Evolutionary conservation across 73 alveolate genomes (phyloP), one percentile per base, ranked within the genome.

Genomic region (Breviolum minutum): DNA sequence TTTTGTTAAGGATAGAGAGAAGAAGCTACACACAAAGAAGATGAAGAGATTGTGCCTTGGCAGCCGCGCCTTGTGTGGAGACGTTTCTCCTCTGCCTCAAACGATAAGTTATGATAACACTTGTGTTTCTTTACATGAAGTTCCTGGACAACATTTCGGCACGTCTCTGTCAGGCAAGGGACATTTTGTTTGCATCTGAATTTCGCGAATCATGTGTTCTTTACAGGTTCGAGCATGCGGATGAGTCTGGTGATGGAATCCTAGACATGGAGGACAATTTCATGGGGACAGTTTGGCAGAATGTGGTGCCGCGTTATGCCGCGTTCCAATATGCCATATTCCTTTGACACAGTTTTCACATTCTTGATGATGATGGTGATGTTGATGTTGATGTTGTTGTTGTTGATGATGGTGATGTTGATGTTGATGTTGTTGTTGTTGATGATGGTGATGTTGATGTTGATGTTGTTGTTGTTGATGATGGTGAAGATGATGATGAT

Each of bases 201-300:
- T 40, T 40, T 40, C 54, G 3, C 3, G 54, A 40, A 40, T 40
- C 54, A 73, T 24, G 68, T 81, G 70, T 0, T 16, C 20, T 29
- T 71, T 26, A 8, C 19, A 89, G 96, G 87, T 92, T 92, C 24
- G 98, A 92, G 73, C 91, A 92, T 30, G 98, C 98, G 77, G 98
- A 92, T 63, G 90, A 92, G 74, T 92, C 98, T 17, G 98, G 98
- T 20, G 98, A 92, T 92, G 98, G 98, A 9, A 61, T 92, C 54
- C 98, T 92, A 8, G 98, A 92, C 61, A 74, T 92, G 64, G 98
- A 92, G 80, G 98, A 32, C 68, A 40, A 40, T 40, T 4, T 61
- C 88, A 24, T 68, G 77, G 77, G 77, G 54, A 40, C 54, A 40
- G 54, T 40, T 40, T 40, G 54, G 54, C 54, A 40, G 54, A 40